Conservation (phyloP, 2,329 filamentous ascomycete species). For the Anthostomella pinea region DNA sequence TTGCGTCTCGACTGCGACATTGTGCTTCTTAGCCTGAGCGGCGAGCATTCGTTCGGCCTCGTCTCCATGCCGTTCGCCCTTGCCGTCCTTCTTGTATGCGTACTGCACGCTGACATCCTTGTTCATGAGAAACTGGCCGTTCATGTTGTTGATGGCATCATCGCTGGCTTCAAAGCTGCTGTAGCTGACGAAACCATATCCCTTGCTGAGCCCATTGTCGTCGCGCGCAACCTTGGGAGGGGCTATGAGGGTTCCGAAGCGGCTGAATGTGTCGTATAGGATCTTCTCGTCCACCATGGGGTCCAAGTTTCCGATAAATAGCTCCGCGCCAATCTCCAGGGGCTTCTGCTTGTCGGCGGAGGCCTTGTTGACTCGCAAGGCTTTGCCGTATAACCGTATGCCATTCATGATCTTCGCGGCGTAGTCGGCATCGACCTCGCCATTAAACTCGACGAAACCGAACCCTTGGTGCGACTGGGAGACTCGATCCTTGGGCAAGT, state of each 20-base stretch:
- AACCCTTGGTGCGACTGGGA: conserved; percentile 97
- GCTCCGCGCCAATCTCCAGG: conserved; percentile 90
- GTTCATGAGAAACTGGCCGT: conserved; percentile 94
- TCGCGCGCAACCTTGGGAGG: conserved; percentile 91
- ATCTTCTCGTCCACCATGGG: conserved; percentile 93
- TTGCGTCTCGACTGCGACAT: conserved; percentile 79
- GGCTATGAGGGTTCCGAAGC: conserved; percentile 82
- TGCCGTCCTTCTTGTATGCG: conserved; percentile 98
- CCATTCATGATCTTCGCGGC: conserved; percentile 96
- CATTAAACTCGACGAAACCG: conserved; percentile 98
- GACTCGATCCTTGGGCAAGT: conserved; percentile 96
- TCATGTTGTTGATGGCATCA: conserved; percentile 86
- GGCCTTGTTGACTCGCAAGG: conserved; percentile 93
- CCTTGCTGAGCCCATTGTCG: conserved; percentile 83
- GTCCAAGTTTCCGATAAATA: conserved; percentile 95
- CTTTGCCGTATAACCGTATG: conserved; percentile 88
- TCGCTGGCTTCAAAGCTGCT: conserved; percentile 92
- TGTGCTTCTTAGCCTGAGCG: conserved; percentile 89
- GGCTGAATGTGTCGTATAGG: conserved; percentile 88
- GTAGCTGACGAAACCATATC: conserved; percentile 94
- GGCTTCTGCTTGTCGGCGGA: conserved; percentile 90
- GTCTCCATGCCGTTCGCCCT: conserved; percentile 93
- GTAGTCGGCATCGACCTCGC: conserved; percentile 94
- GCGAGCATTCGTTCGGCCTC: conserved; percentile 89
- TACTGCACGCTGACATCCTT: conserved; percentile 97